Base-by-base conservation (phyloP, 345 rosid species). In the Viola odorata region DNA sequence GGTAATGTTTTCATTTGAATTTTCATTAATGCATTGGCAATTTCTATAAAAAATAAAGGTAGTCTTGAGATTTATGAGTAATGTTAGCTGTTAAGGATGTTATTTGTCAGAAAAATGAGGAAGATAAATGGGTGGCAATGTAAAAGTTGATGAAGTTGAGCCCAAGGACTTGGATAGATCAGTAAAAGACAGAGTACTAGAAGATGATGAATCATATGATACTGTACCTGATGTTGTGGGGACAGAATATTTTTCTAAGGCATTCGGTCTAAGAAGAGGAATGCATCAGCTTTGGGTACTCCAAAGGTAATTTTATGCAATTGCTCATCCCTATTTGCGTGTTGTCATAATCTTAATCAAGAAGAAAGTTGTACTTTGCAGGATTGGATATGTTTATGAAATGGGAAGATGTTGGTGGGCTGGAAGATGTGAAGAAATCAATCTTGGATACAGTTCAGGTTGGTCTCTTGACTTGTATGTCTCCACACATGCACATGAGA, bases 321-420 rank as follows among this genome's bases (percentile, higher is more conserved):
- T 50, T 41, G 45, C 45, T 41, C 45, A 41, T 41, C 9, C 9
- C 9, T 45, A 8, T 5, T 45, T 45, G 3, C 12, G 38, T 62
- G 32, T 14, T 51, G 32, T 5, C 39, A 45, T 60, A 52, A 16
- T 39, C 11, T 41, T 5, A 41, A 13, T 49, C 36, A 54, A 17
- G 56, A 61, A 40, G 14, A 49, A 15, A 40, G 37, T 56, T 62
- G 44, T n/a, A 44, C 45, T 53, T 32, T 44, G 55, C 37, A 39
- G 1, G 50, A 41, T 38, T 5, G 57, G 8, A 4, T 12, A 17
- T 52, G 6, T 50, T 50, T 51, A 14, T 56, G 7, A 90, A 86
- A 74, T 94, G 96, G 99, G 97, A 94, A 68, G 97, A 90, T 80
- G 96, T 94, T 42, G 99, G 97, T 57, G 97, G 97, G 52, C 96